These are phyloP conservation scores for Nepenthes alata DNA, from an alignment of 179 eudicot species.

Conservation along the genomic window DNA sequence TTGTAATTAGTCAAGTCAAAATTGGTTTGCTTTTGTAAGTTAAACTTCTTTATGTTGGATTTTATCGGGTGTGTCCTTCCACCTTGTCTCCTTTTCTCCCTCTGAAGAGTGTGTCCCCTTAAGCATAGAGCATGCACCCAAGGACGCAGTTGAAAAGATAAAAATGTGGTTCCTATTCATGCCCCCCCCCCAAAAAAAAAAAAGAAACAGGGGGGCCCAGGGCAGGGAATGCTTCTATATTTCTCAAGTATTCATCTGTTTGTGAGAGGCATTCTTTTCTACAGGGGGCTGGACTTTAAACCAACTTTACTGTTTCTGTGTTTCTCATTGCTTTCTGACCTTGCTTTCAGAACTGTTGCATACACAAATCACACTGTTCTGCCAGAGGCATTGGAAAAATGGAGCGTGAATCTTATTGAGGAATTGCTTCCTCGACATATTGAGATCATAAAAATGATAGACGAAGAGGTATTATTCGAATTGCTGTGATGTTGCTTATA, in stretches of 20 bases:
- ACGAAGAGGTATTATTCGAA: slow-evolving; percentile 47
- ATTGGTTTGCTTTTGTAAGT: background rate
- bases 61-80: too few relatives aligned
- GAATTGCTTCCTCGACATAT: slow-evolving; percentile 50
- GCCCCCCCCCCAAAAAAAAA: too few relatives aligned
- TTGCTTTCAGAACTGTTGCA: slow-evolving; percentile 53
- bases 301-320: background rate
- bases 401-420: slow-evolving; percentile 42
- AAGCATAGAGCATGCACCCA: too few relatives aligned
- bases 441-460: slow-evolving; percentile 44
- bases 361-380: slow-evolving; percentile 57
- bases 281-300: background rate
- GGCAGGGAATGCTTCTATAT: too few relatives aligned
- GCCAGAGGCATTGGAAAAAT: slow-evolving; percentile 57
- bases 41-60: background rate
- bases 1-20: background rate
- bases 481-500: slow-evolving; percentile 6
- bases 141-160: too few relatives aligned
- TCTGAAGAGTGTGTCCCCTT: too few relatives aligned
- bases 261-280: background rate
- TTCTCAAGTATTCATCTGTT: too few relatives aligned
- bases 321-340: background rate
- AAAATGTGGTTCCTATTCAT: too few relatives aligned
- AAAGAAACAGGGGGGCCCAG: too few relatives aligned
- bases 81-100: too few relatives aligned